phyloP scores from a whole-genome alignment of 176 grass and related monocot genomes.

The Panicum miliaceum region DNA sequence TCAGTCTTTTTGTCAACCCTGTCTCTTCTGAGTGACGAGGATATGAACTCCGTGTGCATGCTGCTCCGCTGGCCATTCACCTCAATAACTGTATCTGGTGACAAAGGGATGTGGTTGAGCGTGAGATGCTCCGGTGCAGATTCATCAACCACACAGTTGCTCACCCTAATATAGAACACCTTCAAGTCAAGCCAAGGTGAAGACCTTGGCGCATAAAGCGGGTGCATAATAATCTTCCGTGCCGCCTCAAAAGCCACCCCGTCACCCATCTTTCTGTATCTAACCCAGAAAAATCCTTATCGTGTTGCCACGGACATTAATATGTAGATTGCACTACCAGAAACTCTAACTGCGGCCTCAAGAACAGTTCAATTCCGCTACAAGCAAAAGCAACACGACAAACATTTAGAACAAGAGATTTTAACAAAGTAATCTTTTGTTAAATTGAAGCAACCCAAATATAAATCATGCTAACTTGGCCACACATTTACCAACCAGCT shows the following conservation, averaged over 20 bases:
- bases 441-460: neutral
- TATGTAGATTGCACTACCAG: conserved; percentile 16
- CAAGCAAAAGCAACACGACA: conserved; percentile 13
- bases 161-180: conserved; percentile 86
- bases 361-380: neutral
- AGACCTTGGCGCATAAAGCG: conserved; percentile 69
- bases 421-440: neutral
- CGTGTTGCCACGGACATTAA: neutral
- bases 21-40: conserved; percentile 79
- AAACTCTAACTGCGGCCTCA: conserved; percentile 2
- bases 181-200: conserved; percentile 92
- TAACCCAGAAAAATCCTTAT: conserved; percentile 17
- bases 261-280: conserved; percentile 38
- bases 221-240: conserved; percentile 92
- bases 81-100: conserved; percentile 85
- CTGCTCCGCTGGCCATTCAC: conserved; percentile 87
- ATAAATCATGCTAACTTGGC: neutral
- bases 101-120: conserved; percentile 78
- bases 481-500: neutral
- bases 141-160: conserved; percentile 72
- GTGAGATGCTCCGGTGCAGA: conserved; percentile 70
- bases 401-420: neutral
- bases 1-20: conserved; percentile 80
- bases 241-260: conserved; percentile 59
- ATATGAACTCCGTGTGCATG: conserved; percentile 76